Base-by-base conservation (phyloP, 1,139 yeast species). In the Meyerozyma carpophila region DNA sequence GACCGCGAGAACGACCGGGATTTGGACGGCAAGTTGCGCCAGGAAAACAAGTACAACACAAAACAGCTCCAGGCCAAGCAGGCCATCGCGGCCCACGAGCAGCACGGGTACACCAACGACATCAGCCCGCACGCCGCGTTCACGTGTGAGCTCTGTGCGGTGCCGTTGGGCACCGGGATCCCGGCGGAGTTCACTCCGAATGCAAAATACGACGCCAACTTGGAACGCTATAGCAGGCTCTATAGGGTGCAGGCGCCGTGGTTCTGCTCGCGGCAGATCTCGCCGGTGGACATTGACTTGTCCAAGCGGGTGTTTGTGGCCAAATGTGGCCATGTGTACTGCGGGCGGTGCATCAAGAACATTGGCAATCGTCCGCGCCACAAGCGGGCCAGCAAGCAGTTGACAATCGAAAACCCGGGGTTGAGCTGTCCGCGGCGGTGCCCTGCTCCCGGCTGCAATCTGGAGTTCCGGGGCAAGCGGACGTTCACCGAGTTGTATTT, bases 271-370 rank as follows among this genome's bases (percentile, higher is more conserved):
- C 57, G 63, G 24, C 67, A 69, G 31, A 65, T 82, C 11, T 73
- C 84, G 0, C 73, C 68, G 8, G 70, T 69, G 1, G 95, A 87
- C 54, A 58, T 67, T 29, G 83, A 77, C 43, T 65, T 87, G 29
- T 82, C 93, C 1, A 81, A 75, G 55, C 72, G 93, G 47, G 77
- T 85, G 5, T 89, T 84, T 57, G 74, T 77, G 26, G 76, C 91
- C 0, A 68, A 66, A 48, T 90, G 97, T 66, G 96, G 96, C 0
- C 97, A 90, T 65, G 76, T 83, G 1, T 90, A 79, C 58, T 90
- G 97, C 62, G 96, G 96, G 2, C 65, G 93, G 43, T 90, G 96
- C 65, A 86, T 84, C 16, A 78, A 77, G 52, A 74, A 75, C 50
- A 79, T 83, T 16, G 75, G 73, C 3, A 70, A 65, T 44, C 57